Conservation (phyloP, 805 yeast genomes). For the Zygoascus ofunaensis region DNA sequence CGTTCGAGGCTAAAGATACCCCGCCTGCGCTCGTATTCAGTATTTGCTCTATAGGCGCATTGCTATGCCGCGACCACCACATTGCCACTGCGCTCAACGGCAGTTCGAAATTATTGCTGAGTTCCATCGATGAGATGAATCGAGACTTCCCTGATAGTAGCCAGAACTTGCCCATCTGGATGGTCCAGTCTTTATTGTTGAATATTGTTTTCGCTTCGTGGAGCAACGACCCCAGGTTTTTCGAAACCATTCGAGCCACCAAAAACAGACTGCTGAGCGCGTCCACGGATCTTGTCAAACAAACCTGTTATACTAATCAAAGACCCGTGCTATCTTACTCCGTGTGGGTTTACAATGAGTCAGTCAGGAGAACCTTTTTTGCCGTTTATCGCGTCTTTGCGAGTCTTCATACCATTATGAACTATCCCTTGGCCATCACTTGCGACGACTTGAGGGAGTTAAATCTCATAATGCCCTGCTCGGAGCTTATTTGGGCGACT, state of each 20-base stretch:
- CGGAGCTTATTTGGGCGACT: conserved; percentile 26
- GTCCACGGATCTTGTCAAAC: conserved; percentile 4
- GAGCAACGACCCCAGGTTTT: conserved; percentile 25
- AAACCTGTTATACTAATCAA: not conserved
- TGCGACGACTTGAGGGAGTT: conserved; percentile 12
- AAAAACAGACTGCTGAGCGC: conserved; percentile 17
- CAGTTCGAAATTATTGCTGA: conserved; percentile 22
- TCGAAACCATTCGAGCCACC: conserved; percentile 23
- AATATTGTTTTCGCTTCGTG: conserved; percentile 25
- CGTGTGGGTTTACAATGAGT: conserved; percentile 25
- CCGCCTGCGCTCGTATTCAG: conserved; percentile 27
- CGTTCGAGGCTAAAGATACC: conserved; percentile 24
- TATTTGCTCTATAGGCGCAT: conserved; percentile 29
- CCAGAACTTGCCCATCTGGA: conserved; percentile 21
- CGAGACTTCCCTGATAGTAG: conserved; percentile 19
- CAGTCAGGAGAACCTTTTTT: conserved; percentile 24
- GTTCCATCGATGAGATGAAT: conserved; percentile 20
- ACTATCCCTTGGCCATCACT: conserved; percentile 21
- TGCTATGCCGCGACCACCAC: conserved; percentile 21
- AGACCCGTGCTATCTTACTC: conserved; percentile 13
- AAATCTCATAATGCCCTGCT: conserved; percentile 24
- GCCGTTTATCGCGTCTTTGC: conserved; percentile 24
- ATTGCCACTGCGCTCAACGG: conserved; percentile 23
- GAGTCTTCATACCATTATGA: conserved; percentile 22
- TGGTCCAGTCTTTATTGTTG: conserved; percentile 22